These are phyloP conservation scores for Epichloe coenophiala DNA, from an alignment of 2,329 filamentous ascomycete species.

Conservation along the genomic window DNA sequence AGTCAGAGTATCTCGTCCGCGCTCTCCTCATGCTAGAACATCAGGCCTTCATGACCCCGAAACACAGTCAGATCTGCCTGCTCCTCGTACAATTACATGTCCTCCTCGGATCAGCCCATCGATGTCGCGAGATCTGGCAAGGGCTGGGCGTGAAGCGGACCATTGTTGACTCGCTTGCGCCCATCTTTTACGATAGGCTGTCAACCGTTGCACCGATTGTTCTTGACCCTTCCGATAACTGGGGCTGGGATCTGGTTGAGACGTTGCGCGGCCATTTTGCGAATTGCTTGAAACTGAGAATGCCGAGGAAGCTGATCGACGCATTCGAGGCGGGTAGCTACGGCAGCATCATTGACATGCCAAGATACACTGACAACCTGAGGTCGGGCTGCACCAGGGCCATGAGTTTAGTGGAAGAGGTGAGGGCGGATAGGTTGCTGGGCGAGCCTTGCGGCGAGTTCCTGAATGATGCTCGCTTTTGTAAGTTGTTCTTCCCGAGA, in stretches of 20 bases:
- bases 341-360: constrained; percentile 34
- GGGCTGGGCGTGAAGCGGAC: constrained; percentile 41
- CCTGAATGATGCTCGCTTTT: constrained; percentile 29
- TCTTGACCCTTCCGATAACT: constrained; percentile 19
- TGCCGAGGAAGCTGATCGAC: constrained; percentile 28
- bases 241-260: constrained; percentile 24
- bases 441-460: constrained; percentile 27
- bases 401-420: constrained; percentile 38
- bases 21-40: constrained; percentile 36
- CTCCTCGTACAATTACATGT: constrained; percentile 39
- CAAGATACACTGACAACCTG: constrained; percentile 29
- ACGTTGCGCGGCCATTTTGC: constrained; percentile 32
- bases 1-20: constrained; percentile 27
- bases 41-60: constrained; percentile 30
- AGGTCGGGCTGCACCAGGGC: constrained; percentile 36
- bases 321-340: constrained; percentile 38
- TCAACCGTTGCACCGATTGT: constrained; percentile 34
- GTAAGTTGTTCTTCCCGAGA: constrained; percentile 21
- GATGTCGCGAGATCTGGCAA: constrained; percentile 34
- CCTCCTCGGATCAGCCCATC: constrained; percentile 33
- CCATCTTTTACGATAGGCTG: constrained; percentile 41
- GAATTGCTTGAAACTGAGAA: constrained; percentile 31
- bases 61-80: constrained; percentile 33
- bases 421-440: constrained; percentile 30
- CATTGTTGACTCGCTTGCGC: constrained; percentile 41